Evolutionary conservation across 202 grass and related monocot species (phyloP).

Genomic region (Hordeum pubiflorum): DNA sequence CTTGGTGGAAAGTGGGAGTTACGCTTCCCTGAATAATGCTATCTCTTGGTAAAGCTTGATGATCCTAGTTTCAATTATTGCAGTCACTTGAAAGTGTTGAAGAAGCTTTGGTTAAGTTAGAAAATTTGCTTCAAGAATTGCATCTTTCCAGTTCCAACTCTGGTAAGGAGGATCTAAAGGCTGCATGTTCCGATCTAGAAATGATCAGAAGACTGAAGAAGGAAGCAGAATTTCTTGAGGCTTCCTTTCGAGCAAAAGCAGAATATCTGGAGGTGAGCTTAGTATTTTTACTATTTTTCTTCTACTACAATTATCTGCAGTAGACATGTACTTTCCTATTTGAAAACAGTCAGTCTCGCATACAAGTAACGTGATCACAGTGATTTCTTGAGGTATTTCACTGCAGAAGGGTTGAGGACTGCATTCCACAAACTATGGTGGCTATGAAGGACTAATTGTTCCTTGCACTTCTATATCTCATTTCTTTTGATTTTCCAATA

Average conservation of each 20-base stretch:
- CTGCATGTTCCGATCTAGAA: slow-evolving; percentile 97
- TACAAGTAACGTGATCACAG: background rate
- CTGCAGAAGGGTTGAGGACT: background rate
- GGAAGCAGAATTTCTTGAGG: slow-evolving; percentile 97
- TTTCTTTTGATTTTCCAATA: background rate
- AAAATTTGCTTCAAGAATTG: slow-evolving; percentile 90
- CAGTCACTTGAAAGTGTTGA: slow-evolving; percentile 98
- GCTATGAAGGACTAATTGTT: background rate
- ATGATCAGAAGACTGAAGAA: slow-evolving; percentile 96
- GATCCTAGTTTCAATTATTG: slow-evolving; percentile 30
- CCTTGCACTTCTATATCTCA: background rate
- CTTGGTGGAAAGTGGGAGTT: background rate
- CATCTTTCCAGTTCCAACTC: slow-evolving; percentile 75
- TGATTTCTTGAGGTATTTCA: background rate
- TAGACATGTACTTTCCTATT: slow-evolving; percentile 13
- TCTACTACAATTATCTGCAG: background rate
- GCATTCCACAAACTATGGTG: background rate
- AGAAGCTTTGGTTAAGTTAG: slow-evolving; percentile 88
- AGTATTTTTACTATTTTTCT: slow-evolving; percentile 1
- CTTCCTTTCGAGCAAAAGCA: slow-evolving; percentile 89
- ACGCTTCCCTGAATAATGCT: background rate
- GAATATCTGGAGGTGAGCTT: slow-evolving; percentile 58
- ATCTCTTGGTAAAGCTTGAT: slow-evolving; percentile 13
- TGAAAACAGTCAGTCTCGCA: background rate
- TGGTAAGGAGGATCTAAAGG: slow-evolving; percentile 81